Conservation (phyloP, 129 eudicot species). For the Centella asiatica region DNA sequence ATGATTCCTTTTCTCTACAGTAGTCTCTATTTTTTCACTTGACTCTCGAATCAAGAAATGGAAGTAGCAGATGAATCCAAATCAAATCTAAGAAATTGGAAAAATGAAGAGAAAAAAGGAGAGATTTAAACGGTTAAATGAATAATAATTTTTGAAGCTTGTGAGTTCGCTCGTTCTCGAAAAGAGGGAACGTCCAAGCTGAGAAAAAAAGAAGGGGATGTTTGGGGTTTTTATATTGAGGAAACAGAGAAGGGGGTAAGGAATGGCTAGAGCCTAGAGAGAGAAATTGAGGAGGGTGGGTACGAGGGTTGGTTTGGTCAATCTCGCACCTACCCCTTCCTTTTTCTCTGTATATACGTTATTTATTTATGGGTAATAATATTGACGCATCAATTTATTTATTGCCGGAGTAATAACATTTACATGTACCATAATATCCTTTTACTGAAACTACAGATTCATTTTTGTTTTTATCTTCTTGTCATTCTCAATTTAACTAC, state of each 20-base stretch:
- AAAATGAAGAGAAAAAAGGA: background rate
- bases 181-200: conserved; percentile 43
- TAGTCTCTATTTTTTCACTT: background rate
- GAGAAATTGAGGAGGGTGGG: background rate
- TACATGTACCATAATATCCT: too few species aligned
- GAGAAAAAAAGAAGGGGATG: conserved; percentile 19
- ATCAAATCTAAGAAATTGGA: background rate
- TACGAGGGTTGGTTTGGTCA: conserved; percentile 23
- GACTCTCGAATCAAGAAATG: background rate
- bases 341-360: background rate
- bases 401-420: too few species aligned
- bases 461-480: too few species aligned
- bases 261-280: too few species aligned
- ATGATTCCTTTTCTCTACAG: conserved; percentile 1
- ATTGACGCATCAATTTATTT: too few species aligned
- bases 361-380: too few species aligned
- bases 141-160: conserved; percentile 20
- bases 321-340: conserved; percentile 34
- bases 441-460: too few species aligned
- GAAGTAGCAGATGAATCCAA: background rate
- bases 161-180: conserved; percentile 28
- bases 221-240: conserved; percentile 27
- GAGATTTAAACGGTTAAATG: too few species aligned
- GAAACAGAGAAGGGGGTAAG: background rate
- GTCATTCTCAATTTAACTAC: too few species aligned